A percentile compares a stretch with the other conserved stretches of the same genome.
phyloP scores from a whole-genome alignment of 306 rosid genomes.

The Dryas octopetala region DNA sequence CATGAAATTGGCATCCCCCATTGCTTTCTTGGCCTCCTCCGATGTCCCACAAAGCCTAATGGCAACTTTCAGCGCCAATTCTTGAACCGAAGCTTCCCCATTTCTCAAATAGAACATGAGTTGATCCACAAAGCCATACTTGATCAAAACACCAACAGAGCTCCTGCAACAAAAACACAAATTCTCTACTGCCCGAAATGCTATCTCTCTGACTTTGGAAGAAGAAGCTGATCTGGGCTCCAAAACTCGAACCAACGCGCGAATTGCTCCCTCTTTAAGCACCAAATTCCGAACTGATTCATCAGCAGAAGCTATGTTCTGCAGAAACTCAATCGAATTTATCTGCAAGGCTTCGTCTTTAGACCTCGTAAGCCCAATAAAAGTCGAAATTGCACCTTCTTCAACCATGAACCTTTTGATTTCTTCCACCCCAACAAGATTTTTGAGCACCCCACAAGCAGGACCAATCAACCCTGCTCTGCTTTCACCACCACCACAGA shows the following conservation, averaged over 20 bases:
- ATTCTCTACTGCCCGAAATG: conserved; percentile 60
- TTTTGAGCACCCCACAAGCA: conserved; percentile 69
- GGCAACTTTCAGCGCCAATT: conserved; percentile 67
- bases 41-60: conserved; percentile 54
- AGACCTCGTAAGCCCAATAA: conserved; percentile 48
- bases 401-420: conserved; percentile 83
- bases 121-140: conserved; percentile 63
- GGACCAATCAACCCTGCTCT: conserved; percentile 56
- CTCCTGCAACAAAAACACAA: conserved; percentile 51
- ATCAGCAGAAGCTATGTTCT: conserved; percentile 64
- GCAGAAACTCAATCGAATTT: conserved; percentile 59
- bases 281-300: conserved; percentile 50
- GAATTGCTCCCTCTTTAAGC: conserved; percentile 69
- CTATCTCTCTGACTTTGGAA: conserved; percentile 56
- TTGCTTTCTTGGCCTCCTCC: conserved; percentile 70
- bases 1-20: conserved; percentile 78
- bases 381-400: conserved; percentile 62
- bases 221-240: conserved; percentile 52
- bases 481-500: conserved; percentile 43
- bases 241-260: conserved; percentile 49
- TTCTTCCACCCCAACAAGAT: conserved; percentile 73
- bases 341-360: conserved; percentile 65
- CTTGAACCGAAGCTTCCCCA: conserved; percentile 74
- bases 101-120: conserved; percentile 52
- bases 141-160: conserved; percentile 47